Evolutionary conservation across 352 stramenopile genomes (phyloP), one percentile per base, ranked within the genome.

Genomic region (Phytophthora sp.): DNA sequence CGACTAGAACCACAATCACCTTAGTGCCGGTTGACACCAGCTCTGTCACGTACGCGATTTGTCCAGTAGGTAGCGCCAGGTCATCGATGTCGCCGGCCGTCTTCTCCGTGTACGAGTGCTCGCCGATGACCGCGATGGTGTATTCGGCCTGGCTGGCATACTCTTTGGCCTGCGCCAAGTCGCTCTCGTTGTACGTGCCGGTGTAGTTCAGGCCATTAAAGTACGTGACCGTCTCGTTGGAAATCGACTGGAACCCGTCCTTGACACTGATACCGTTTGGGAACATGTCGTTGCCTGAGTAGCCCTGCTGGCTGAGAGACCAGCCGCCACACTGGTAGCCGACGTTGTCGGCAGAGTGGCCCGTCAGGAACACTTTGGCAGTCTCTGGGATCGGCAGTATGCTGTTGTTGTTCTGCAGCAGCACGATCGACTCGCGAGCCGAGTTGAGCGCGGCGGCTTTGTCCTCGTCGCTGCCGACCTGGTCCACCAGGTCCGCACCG

Each of bases 71-170:
- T 18, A 96, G 71, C 0, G 73, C 69, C 7, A 94, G 38, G 54
- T 96, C 82, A 35, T 90, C 64, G 44, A 96, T 90, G 56, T 97
- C 89, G 7, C 89, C 88, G 66, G 61, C 60, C 6, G 79, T 83
- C 54, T 95, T 96, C 63, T 97, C 89, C 8, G 86, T 77, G 67
- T 96, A 97, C 13, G 79, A 64, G 27, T 56, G 53, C 62, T 97
- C 89, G 23, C 89, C 89, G 13, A 96, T 80, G 18, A 78, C 86
- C 0, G 90, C 74, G 20, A 96, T 73, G 0, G 86, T 89, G 69
- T 90, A 88, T n/a, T 73, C 51, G 1, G 79, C 67, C 35, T 74
- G 55, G 9, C 60, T 70, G 2, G 84, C 84, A n/a, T 84, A 57
- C 12, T 69, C 44, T 70, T 88, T 94, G 31, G 69, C 85, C 44